phyloP scores from a whole-genome alignment of 345 rosid species.

The Camelina sativa region DNA sequence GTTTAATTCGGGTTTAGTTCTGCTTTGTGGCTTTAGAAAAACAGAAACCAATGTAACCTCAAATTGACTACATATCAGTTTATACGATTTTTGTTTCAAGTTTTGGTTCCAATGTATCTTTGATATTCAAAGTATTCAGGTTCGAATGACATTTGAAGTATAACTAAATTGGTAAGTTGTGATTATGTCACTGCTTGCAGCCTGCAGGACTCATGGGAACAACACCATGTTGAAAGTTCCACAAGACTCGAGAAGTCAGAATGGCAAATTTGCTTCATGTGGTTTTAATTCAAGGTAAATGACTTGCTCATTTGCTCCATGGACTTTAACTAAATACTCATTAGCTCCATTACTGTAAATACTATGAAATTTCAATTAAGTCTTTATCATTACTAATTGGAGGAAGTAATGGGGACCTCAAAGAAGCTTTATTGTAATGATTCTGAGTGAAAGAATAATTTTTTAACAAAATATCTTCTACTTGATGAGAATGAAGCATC shows the following conservation, averaged over 20 bases:
- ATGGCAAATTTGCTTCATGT: not conserved
- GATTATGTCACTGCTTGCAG: not conserved
- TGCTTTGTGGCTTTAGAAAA: not conserved
- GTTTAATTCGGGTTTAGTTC: not conserved
- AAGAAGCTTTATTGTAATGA: not conserved
- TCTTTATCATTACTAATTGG: not conserved
- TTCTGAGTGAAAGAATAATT: not conserved
- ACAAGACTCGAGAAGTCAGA: not conserved
- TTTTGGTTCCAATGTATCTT: too few relatives aligned
- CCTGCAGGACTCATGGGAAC: not conserved
- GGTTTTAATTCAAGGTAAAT: not conserved
- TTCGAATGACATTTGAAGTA: not conserved
- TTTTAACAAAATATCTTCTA: not conserved
- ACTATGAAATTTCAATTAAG: not conserved
- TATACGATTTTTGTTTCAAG: too few relatives aligned
- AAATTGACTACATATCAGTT: not conserved
- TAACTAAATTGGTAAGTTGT: not conserved
- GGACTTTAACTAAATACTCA: not conserved
- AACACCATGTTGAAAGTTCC: constrained; percentile 2
- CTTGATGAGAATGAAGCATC: not conserved
- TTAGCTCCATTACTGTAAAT: not conserved
- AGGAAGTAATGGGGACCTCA: not conserved
- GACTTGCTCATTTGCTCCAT: not conserved
- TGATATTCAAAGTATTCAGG: too few relatives aligned
- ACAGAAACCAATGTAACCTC: not conserved